phyloP scores from a whole-genome alignment of 371 early-diverging fungal genomes.

The Mucor circinelloides region DNA sequence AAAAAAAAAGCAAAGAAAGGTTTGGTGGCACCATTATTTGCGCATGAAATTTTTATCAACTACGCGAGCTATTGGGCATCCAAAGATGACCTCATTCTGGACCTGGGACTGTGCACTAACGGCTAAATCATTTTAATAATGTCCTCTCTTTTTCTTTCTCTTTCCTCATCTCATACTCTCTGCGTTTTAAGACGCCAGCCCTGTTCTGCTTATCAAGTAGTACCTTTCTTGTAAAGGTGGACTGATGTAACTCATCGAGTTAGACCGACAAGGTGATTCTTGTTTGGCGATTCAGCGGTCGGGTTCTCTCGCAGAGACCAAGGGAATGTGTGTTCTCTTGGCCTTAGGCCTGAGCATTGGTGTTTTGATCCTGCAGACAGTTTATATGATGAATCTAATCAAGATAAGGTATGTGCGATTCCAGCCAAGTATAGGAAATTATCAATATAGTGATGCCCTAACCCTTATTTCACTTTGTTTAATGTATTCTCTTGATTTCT shows the following conservation, averaged over 20 bases:
- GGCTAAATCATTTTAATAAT: not conserved
- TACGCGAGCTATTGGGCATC: not conserved
- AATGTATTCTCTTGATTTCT: not conserved
- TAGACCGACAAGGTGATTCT: slow-evolving; percentile 16
- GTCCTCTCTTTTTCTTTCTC: slow-evolving; percentile 9
- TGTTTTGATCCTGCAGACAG: slow-evolving; percentile 11
- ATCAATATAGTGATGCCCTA: not conserved
- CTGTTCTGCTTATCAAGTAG: slow-evolving; percentile 13
- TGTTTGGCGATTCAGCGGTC: slow-evolving; percentile 16
- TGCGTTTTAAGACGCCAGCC: no score
- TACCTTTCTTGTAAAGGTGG: slow-evolving; percentile 15
- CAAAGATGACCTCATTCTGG: not conserved
- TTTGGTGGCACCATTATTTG: no score
- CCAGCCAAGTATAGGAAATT: not conserved
- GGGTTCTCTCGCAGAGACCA: slow-evolving; percentile 14
- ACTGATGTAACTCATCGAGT: slow-evolving; percentile 15
- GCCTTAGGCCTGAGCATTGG: slow-evolving; percentile 15
- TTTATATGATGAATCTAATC: not conserved
- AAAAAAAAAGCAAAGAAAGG: not conserved
- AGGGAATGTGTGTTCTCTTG: slow-evolving; percentile 16
- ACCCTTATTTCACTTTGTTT: not conserved
- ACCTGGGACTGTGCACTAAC: not conserved
- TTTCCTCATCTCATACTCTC: no score
- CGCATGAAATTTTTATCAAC: no score
- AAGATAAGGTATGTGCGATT: not conserved